phyloP scores from a whole-genome alignment of 306 rosid genomes.

The Cicer cuneatum region DNA sequence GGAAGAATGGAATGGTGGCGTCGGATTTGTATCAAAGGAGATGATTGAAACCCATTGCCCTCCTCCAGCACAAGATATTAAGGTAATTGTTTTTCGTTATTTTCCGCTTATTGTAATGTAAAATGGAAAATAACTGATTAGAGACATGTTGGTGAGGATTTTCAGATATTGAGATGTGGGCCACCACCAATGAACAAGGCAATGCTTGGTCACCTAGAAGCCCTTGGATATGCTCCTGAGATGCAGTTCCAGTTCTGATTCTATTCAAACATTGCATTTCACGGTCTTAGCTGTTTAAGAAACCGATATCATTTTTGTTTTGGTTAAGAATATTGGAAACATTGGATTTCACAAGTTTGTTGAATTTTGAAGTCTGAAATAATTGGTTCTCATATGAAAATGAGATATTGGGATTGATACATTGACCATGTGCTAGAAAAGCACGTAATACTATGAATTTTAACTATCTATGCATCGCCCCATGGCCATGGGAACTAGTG shows the following conservation, averaged over 20 bases:
- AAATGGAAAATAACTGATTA: constrained; percentile 37
- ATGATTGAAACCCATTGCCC: constrained; percentile 90
- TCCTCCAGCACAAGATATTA: constrained; percentile 72
- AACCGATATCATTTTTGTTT: neutral
- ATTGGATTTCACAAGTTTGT: constrained; percentile 12
- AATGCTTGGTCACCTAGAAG: constrained; percentile 82
- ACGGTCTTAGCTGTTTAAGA: constrained; percentile 31
- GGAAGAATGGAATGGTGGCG: constrained; percentile 89
- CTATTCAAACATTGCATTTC: constrained; percentile 34
- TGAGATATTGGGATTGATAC: constrained; percentile 33
- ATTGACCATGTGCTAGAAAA: constrained; percentile 1
- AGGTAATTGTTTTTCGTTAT: constrained; percentile 55
- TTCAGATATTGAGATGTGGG: constrained; percentile 90
- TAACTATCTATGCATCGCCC: neutral
- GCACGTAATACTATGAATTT: neutral
- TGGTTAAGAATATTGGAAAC: constrained; percentile 28
- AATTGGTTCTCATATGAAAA: constrained; percentile 40
- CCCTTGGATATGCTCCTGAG: constrained; percentile 71
- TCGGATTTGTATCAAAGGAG: constrained; percentile 87
- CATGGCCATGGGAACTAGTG: neutral
- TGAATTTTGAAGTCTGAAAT: constrained; percentile 46
- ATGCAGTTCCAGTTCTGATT: constrained; percentile 93
- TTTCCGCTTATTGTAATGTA: neutral
- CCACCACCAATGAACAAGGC: constrained; percentile 99
- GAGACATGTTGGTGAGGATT: neutral